phyloP scores from a whole-genome alignment of 306 rosid genomes.

The Gillenia trifoliata region DNA sequence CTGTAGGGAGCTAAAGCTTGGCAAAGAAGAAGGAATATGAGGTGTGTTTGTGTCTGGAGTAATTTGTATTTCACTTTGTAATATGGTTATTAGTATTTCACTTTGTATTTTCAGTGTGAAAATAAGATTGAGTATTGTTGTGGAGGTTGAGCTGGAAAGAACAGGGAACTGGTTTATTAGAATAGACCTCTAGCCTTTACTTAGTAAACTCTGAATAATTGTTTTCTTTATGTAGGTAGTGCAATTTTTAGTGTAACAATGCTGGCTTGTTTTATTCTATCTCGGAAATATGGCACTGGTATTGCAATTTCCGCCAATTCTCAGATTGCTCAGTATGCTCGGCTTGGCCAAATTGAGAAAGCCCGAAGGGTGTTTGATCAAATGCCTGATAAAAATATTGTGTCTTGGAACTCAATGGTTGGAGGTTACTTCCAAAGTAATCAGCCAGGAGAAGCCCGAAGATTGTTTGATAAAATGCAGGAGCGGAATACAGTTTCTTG shows the following conservation, averaged over 20 bases:
- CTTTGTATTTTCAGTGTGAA: too few species aligned
- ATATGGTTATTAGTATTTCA: too few species aligned
- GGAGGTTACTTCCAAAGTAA: neutral
- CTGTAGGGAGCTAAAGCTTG: too few species aligned
- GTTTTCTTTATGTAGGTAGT: neutral
- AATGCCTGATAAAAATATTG: neutral
- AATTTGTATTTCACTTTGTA: too few species aligned
- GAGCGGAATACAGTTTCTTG: neutral
- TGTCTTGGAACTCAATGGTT: neutral
- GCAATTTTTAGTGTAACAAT: neutral
- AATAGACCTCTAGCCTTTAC: neutral
- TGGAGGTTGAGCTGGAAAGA: neutral
- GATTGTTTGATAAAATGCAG: neutral
- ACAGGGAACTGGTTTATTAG: too few species aligned
- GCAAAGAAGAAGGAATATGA: too few species aligned
- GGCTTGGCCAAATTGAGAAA: neutral
- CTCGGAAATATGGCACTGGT: neutral
- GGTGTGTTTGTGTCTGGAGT: too few species aligned
- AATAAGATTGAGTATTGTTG: neutral
- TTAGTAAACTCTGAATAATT: neutral
- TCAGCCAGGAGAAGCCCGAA: neutral
- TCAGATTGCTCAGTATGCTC: neutral
- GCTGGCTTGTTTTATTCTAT: neutral
- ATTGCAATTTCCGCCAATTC: neutral
- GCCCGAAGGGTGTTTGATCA: neutral